Base-by-base conservation (phyloP, 23 red algal genomes). In the Gracilaria domingensis region DNA sequence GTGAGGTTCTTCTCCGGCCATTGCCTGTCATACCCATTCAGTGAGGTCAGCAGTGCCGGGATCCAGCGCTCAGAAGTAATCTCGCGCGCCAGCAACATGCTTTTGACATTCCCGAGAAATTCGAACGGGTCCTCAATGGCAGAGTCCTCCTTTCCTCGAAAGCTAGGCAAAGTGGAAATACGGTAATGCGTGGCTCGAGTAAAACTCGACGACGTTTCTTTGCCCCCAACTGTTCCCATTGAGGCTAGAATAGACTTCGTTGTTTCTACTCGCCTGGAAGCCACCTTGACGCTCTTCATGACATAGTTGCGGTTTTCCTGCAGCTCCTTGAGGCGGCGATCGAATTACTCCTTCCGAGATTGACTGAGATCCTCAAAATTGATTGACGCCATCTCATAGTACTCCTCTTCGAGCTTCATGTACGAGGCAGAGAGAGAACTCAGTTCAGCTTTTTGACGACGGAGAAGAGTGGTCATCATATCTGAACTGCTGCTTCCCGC, bases 21-120 rank as follows among this genome's bases (percentile, higher is more conserved):
- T 51, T 80, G 76, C 16, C 76, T n/a, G 24, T 80, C 47, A 14
- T 80, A 80, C 47, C 76, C 76, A 37, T 80, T 57, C 8, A 80
- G n/a, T 0, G 48, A 36, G 47, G 76, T 56, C 40, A 80, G 4
- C 0, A 80, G 8, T 57, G 76, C 76, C 12, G 76, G 38, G 37
- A 37, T 57, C 76, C 76, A 57, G 35, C 76, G 76, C 12, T 45
- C 48, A 16, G 2, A 17, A 0, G 47, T 45, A 16, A 80, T 14
- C 36, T 56, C 47, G 35, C 49, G 33, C 9, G 76, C 47, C 17
- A 17, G 20, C 57, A 80, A n/a, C 23, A 28, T 4, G 4, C 35
- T 0, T 56, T 25, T 80, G 32, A 57, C 2, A 12, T 57, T 80
- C 18, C 76, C 57, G 16, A 54, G 45, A 14, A 56, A 80, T 35